Conservation (phyloP, 106 monocot genomes). For the Ottelia alismoides region DNA sequence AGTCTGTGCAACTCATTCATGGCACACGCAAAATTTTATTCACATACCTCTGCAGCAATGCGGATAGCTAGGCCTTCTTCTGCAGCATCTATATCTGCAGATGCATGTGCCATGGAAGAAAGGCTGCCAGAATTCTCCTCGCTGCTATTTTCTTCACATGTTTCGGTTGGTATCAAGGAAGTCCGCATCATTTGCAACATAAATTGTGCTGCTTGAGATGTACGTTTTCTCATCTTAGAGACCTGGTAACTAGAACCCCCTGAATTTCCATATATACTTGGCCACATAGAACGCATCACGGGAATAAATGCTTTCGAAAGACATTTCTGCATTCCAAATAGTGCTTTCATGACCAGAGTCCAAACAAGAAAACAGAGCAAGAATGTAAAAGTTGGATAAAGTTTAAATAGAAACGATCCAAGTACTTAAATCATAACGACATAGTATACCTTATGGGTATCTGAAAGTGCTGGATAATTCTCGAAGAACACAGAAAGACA, state of each 20-base stretch:
- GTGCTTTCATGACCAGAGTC: too few species aligned
- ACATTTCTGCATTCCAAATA: constrained; percentile 63
- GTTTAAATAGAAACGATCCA: too few species aligned
- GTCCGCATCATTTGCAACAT: constrained; percentile 95
- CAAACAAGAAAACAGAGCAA: too few species aligned
- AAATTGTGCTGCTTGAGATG: constrained; percentile 57
- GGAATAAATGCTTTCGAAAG: constrained; percentile 71
- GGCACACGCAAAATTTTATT: not conserved
- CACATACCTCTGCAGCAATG: constrained; percentile 77
- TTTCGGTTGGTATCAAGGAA: constrained; percentile 34
- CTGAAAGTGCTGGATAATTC: constrained; percentile 70
- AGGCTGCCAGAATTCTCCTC: constrained; percentile 14
- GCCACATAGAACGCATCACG: constrained; percentile 84
- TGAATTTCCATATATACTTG: constrained; percentile 69
- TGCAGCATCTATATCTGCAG: constrained; percentile 29
- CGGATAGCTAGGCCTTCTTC: constrained; percentile 91
- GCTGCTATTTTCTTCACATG: constrained; percentile 16
- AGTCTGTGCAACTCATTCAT: too few species aligned
- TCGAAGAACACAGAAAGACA: constrained; percentile 95
- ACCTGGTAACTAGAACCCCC: constrained; percentile 28
- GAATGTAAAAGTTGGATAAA: too few species aligned
- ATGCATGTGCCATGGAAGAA: constrained; percentile 11
- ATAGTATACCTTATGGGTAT: constrained; percentile 65
- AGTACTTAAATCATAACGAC: not conserved
- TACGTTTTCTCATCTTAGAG: constrained; percentile 65